Conservation (phyloP, 129 eudicot species). For the Arctium lappa region DNA sequence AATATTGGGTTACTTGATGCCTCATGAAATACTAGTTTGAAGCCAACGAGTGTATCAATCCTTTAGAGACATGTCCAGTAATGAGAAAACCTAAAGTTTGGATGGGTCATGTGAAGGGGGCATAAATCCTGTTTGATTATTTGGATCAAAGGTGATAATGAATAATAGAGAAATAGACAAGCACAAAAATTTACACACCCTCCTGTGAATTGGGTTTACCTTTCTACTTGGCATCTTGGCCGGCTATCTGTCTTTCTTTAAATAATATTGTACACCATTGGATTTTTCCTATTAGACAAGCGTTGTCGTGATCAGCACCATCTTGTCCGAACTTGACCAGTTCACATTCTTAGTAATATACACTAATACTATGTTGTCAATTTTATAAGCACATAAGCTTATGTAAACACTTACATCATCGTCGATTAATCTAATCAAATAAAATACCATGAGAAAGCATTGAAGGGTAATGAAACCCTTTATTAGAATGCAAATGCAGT, state of each 20-base stretch:
- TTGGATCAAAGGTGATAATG: not conserved
- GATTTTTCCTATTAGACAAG: conserved; percentile 10
- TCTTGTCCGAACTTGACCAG: not conserved
- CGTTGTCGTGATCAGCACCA: not conserved
- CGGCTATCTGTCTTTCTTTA: not conserved
- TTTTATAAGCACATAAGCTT: not conserved
- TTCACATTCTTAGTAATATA: not conserved
- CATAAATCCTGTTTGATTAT: not conserved
- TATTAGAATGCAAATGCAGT: not conserved
- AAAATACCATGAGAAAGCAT: not conserved
- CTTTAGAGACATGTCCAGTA: not conserved
- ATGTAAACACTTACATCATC: conserved; percentile 12
- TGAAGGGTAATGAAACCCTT: not conserved
- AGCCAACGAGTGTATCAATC: not conserved
- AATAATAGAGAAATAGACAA: not conserved
- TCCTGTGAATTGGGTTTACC: not conserved
- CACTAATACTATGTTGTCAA: not conserved
- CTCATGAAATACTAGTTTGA: not conserved
- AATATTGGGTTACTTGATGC: not conserved
- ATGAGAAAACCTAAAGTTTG: not conserved
- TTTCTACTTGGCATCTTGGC: not conserved
- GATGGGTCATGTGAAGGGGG: not conserved
- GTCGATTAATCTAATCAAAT: not conserved
- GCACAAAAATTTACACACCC: not conserved
- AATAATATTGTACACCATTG: not conserved